Evolutionary conservation across 2,329 filamentous ascomycete species (phyloP).

Genomic region (Phialophora chinensis): DNA sequence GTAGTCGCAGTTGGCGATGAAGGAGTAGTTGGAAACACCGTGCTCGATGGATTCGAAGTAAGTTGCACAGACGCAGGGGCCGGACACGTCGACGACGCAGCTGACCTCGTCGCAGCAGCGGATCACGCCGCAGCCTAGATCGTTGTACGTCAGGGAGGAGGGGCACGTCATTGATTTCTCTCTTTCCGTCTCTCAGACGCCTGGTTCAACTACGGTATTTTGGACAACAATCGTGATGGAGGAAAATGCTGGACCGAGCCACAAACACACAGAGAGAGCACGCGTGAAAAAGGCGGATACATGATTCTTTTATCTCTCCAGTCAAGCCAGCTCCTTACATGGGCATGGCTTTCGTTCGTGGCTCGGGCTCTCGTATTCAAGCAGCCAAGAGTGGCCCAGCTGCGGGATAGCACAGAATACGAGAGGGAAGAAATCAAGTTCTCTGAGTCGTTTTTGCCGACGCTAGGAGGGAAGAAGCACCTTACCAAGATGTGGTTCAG

Average conservation of each 20-base stretch:
- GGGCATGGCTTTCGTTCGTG: background rate
- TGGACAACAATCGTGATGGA: background rate
- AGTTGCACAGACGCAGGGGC: background rate
- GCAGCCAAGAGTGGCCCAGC: background rate
- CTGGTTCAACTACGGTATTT: background rate
- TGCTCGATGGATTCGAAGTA: background rate
- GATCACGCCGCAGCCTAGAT: background rate
- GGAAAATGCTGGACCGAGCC: background rate
- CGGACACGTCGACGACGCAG: background rate
- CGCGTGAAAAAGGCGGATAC: background rate
- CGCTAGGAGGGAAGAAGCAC: background rate
- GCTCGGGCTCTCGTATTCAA: background rate
- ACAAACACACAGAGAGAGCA: background rate
- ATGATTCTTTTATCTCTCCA: background rate
- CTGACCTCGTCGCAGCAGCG: background rate
- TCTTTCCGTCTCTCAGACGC: background rate
- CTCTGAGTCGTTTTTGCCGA: background rate
- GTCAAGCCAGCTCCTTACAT: background rate
- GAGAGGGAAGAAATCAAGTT: background rate
- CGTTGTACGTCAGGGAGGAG: background rate
- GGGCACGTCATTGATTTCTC: background rate
- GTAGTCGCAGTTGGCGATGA: background rate
- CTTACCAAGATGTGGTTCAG: background rate
- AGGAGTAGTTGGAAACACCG: background rate
- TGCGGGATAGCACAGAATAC: background rate